Evolutionary conservation across 768 basidiomycete species (phyloP), one percentile per base, ranked within the genome.

Genomic region (Leccinum truebloodii): DNA sequence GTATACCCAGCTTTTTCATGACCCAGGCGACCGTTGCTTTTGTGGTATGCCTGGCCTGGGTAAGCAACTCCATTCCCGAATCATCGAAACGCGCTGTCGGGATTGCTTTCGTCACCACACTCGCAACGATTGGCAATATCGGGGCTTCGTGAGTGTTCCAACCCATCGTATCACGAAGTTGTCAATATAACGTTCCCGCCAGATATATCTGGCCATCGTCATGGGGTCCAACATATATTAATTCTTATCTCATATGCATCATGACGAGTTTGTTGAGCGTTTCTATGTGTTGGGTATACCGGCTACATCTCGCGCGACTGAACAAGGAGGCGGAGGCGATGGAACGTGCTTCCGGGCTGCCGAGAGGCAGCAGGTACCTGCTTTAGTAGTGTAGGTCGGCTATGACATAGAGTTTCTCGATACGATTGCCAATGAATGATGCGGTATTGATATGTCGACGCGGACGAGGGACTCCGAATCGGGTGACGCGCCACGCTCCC

Each of bases 71-170:
- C 12, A 79, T 95, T 73, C 86, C 90, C 20, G 83, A 87, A n/a
- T 86, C 93, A 26, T 85, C 87, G 20, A 94, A 94, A 73, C 86
- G 93, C 7, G 90, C 92, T 9, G 87, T 93, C n/a, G 88, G 87
- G 18, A 78, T 95, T 44, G 93, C 92, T 1, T 73, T 90, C 58
- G 83, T 93, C 68, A 93, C 92, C 71, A 84, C 88, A 34, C 83
- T 91, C 67, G 87, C 87, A 13, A 86, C 91, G 66, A 79, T 90
- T 7, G 93, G 93, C 0, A 95, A 94, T 75, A 79, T 95, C 35
- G 77, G 85, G 48, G 90, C 92, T 62, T 86, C 90, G 78, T 94
- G 77, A 76, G 85, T 84, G 26, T 65, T 60, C 13, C 18, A 48
- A 16, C 28, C 55, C 61, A 24, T 53, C 34, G 56, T 4, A 55